Conservation (phyloP, 306 rosid species). For the Crotalaria pallida region DNA sequence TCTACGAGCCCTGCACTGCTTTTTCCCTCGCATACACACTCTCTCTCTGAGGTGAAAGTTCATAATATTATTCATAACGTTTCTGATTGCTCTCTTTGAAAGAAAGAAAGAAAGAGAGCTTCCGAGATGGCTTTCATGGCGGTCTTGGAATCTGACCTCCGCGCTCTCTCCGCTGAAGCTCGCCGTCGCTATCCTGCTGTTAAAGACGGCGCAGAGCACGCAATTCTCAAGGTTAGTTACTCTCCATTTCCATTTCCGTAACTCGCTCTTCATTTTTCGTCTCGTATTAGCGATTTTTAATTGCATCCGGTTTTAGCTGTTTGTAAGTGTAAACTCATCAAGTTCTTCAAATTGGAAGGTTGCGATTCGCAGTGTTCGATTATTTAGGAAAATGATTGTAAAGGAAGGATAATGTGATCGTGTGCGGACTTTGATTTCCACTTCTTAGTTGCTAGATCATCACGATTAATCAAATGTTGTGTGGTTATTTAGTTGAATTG, state of each 20-base stretch:
- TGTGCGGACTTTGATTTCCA: conserved; percentile 4
- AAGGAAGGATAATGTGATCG: not conserved
- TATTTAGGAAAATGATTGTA: conserved; percentile 4
- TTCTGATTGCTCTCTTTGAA: conserved; percentile 15
- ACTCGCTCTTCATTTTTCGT: not conserved
- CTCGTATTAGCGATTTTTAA: not conserved
- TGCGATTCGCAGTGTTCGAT: conserved; percentile 7
- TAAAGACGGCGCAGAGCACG: conserved; percentile 95
- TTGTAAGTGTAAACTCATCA: not conserved
- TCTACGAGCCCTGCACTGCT: conserved; percentile 26
- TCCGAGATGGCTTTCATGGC: conserved; percentile 95
- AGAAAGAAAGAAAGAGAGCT: conserved; percentile 17
- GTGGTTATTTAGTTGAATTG: not conserved
- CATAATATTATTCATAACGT: not conserved
- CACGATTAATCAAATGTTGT: not conserved
- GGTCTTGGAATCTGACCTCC: conserved; percentile 97
- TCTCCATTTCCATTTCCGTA: not conserved
- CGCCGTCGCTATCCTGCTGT: conserved; percentile 97
- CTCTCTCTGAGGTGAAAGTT: conserved; percentile 5
- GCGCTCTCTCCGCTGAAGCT: conserved; percentile 95
- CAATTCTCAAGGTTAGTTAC: conserved; percentile 81
- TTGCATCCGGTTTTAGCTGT: conserved; percentile 15
- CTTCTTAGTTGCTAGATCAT: conserved; percentile 2
- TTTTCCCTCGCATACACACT: not conserved
- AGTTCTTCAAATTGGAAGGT: not conserved